phyloP scores from a whole-genome alignment of 495 filamentous ascomycete species.

The Jackrogersella multiformis region DNA sequence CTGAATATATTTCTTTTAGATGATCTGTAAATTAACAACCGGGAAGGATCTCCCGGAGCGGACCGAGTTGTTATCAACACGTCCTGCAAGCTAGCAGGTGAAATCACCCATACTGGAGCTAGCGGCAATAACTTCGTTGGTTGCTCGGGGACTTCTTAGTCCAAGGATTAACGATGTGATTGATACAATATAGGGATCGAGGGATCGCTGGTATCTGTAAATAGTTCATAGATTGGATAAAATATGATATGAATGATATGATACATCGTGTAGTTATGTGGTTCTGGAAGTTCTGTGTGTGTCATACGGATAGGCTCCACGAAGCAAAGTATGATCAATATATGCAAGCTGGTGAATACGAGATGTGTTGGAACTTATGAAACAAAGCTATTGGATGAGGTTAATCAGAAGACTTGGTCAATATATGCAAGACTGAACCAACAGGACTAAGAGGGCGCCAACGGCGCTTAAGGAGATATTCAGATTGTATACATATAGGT shows the following conservation, averaged over 20 bases:
- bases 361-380: no score
- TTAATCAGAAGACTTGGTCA: no score
- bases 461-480: no score
- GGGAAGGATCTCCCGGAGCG: conserved; percentile 61
- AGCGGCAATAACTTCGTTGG: conserved; percentile 68
- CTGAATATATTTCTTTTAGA: not conserved
- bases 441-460: no score
- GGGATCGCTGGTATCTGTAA: not conserved
- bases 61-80: conserved; percentile 70
- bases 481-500: no score
- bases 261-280: not conserved
- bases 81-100: conserved; percentile 59
- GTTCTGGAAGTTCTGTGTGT: not conserved
- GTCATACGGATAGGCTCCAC: no score
- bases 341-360: no score
- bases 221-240: not conserved
- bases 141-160: conserved; percentile 43
- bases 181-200: not conserved
- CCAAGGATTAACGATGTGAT: not conserved
- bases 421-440: no score
- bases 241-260: not conserved
- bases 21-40: not conserved
- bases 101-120: conserved; percentile 73
- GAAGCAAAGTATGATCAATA: no score
- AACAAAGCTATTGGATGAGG: no score